Evolutionary conservation across 1,139 yeast genomes (phyloP), one percentile per base, ranked within the genome.

Genomic region (Debaryomycetaceae sp.): DNA sequence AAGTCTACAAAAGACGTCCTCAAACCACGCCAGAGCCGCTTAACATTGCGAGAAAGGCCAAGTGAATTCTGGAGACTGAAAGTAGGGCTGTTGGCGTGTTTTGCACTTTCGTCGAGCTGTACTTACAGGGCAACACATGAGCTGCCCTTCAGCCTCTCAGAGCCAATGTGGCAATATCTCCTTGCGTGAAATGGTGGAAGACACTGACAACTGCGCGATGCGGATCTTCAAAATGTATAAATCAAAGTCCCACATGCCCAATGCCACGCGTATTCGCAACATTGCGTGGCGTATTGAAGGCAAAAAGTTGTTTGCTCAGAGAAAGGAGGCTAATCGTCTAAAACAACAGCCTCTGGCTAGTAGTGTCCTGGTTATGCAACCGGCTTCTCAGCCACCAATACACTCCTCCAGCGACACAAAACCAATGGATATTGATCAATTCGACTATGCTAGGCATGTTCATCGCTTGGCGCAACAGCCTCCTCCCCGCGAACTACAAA

Each of bases 211-310:
- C 41, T 39, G 55, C 14, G 51, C 64, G 16, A 40, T 60, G 29
- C 46, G 53, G 27, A 52, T 61, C 24, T 57, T 44, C 42, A 57
- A 59, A 39, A 62, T 63, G 69, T 64, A 64, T 40, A 60, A 53
- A 39, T 53, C 56, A 35, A 64, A 63, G 43, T 45, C 44, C 32
- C 62, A 59, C 38, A 45, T 64, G 32, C 71, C 71, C 10, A 64
- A 64, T 41, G 58, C 58, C 40, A 54, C 58, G 35, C 45, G 71
- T 28, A 62, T 64, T 16, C 51, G 62, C 25, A 64, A 64, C 41
- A 53, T 64, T 16, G 70, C 71, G 5, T 63, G 69, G 69, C 45
- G 71, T 33, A 62, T 64, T 32, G 68, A 63, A 30, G 62, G 60
- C 41, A 47, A 45, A 26, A 62, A 63, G 39, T 25, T 49, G 27